These are phyloP conservation scores for Polygonum maritimum DNA, from an alignment of 148 eudicot genomes.

Conservation along the genomic window DNA sequence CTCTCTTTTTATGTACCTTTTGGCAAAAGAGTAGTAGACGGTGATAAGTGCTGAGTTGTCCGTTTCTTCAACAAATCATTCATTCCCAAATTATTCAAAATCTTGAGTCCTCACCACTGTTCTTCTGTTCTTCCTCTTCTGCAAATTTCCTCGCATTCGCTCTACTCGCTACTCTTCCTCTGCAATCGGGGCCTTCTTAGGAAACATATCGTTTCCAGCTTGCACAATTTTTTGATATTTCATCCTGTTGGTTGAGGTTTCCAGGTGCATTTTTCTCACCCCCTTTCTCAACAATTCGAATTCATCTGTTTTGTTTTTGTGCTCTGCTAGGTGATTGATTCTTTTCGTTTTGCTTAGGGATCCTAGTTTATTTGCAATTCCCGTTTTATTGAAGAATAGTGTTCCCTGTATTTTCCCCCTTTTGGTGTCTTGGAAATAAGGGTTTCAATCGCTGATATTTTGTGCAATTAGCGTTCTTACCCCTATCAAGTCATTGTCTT, in stretches of 20 bases:
- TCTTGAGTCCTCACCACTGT: neutral
- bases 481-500: neutral
- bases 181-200: neutral
- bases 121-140: neutral
- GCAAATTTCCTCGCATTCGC: neutral
- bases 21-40: neutral
- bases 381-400: neutral
- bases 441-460: neutral
- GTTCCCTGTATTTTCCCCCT: neutral
- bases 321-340: neutral
- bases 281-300: neutral
- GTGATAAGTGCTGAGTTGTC: neutral
- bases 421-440: constrained; percentile 1
- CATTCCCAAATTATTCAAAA: constrained; percentile 1
- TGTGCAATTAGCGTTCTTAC: neutral
- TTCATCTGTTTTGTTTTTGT: neutral
- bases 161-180: neutral
- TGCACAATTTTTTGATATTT: neutral
- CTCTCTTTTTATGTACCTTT: neutral
- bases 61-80: neutral
- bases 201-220: neutral
- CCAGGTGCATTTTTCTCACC: neutral
- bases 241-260: neutral
- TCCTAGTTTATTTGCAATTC: neutral
- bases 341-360: neutral